These are phyloP conservation scores for Paspalum notatum DNA, from an alignment of 176 grass and related monocot species.

Conservation along the genomic window DNA sequence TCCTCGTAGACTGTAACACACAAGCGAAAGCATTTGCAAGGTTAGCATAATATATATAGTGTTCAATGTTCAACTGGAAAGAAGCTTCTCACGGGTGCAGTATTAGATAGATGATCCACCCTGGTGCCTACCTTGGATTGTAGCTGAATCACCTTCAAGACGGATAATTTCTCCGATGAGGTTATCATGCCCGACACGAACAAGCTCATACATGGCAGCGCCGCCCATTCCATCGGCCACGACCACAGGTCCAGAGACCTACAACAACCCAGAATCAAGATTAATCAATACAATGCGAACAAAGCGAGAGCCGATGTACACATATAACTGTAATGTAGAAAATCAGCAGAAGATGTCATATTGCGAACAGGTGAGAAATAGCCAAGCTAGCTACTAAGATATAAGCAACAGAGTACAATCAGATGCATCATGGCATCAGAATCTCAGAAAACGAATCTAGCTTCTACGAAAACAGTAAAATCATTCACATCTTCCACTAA, in stretches of 20 bases:
- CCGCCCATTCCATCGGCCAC: conserved; percentile 92
- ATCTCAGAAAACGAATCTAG: background rate
- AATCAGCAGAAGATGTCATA: background rate
- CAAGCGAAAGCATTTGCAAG: conserved; percentile 4
- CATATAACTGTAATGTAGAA: background rate
- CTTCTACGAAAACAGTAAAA: background rate
- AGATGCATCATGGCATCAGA: background rate
- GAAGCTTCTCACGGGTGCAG: background rate
- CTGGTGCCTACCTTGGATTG: conserved; percentile 67
- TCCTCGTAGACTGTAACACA: conserved; percentile 61
- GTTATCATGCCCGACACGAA: conserved; percentile 57
- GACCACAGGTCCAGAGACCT: conserved; percentile 93
- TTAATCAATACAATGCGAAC: background rate
- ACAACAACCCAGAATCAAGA: background rate
- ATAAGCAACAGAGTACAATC: background rate
- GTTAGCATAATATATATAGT: conserved; percentile 5
- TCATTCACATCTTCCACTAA: background rate
- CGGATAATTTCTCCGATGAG: conserved; percentile 70
- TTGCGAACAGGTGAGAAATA: background rate
- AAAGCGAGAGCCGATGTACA: background rate
- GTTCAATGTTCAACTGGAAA: background rate
- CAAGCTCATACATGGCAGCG: conserved; percentile 71
- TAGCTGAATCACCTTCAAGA: conserved; percentile 63
- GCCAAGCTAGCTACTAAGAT: background rate
- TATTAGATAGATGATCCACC: conserved; percentile 15